phyloP scores from a whole-genome alignment of 805 yeast genomes.

The Kazachstania martiniae region DNA sequence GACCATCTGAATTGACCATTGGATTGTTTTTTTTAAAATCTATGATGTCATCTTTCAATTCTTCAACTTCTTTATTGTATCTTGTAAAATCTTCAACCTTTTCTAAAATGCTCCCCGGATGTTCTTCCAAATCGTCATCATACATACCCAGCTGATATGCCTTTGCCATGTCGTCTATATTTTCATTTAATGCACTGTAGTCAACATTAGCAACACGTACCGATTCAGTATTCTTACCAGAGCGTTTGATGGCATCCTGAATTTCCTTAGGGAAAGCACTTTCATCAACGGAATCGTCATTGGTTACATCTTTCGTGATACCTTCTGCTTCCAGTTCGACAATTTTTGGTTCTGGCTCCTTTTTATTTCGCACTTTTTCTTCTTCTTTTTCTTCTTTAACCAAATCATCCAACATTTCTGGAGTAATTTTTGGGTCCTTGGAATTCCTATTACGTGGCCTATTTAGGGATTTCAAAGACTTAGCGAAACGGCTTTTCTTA shows the following conservation, averaged over 20 bases:
- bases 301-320: not conserved
- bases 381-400: conserved; percentile 2
- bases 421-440: conserved; percentile 3
- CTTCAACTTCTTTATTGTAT: conserved; percentile 39
- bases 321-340: conserved; percentile 3
- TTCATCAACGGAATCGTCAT: not conserved
- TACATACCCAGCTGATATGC: conserved; percentile 51
- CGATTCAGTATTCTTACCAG: conserved; percentile 3
- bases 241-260: conserved; percentile 4
- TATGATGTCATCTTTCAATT: conserved; percentile 16
- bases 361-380: not conserved
- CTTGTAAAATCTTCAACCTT: conserved; percentile 42
- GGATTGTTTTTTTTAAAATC: conserved; percentile 16
- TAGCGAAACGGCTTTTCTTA: conserved; percentile 1
- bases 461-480: conserved; percentile 6
- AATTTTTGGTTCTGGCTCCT: conserved; percentile 1
- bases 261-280: conserved; percentile 9
- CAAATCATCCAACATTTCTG: conserved; percentile 5
- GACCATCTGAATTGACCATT: conserved; percentile 2
- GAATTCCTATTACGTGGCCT: not conserved
- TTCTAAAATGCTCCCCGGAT: conserved; percentile 44
- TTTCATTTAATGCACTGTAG: conserved; percentile 32
- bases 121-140: conserved; percentile 47
- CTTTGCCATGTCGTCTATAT: conserved; percentile 47
- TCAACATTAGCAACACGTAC: conserved; percentile 28